Base-by-base conservation (phyloP, 148 eudicot genomes). In the Chenopodium quinoa region DNA sequence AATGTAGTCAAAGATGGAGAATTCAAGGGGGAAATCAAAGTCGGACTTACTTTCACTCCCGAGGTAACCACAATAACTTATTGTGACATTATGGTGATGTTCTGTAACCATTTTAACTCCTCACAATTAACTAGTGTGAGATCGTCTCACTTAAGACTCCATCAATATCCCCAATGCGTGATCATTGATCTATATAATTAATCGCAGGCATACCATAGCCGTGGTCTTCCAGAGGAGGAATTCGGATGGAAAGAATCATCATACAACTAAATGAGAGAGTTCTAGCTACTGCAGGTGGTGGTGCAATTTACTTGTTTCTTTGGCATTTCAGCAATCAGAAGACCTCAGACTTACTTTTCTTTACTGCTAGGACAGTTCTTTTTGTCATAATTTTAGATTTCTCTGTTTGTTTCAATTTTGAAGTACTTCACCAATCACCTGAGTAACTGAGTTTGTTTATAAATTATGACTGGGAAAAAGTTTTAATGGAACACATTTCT, bases 241-340 rank as follows among this genome's bases (percentile, higher is more conserved):
- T 50, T 77, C 60, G 94, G 98, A 79, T 94, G 96, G 96, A 90
- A 83, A 79, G 72, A 89, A 72, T 94, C 98, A 81, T 86, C 71
- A 79, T 67, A 27, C 46, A 65, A 81, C 16, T 73, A 54, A 40
- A 40, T 82, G 20, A 17, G 17, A 68, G 40, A n/a, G 34, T 44
- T 44, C 46, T 40, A 40, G 44, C 44, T 25, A 22, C 2, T 52
- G 31, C 46, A 71, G 69, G 78, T 23, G 60, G 27, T 56, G 4
- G 40, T 71, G 4, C 52, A 71, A 3, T 44, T 7, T 22, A 71
- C 25, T 58, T 22, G 11, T n/a, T 40, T 60, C 47, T 29, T 22
- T 9, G 16, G 52, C 69, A 17, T 25, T 63, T 47, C 47, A 19
- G 72, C 60, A 27, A 17, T 72, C 27, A 56, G 9, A 25, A n/a